Evolutionary conservation across 129 eudicot genomes (phyloP).

Genomic region (Artemisia tridentata): DNA sequence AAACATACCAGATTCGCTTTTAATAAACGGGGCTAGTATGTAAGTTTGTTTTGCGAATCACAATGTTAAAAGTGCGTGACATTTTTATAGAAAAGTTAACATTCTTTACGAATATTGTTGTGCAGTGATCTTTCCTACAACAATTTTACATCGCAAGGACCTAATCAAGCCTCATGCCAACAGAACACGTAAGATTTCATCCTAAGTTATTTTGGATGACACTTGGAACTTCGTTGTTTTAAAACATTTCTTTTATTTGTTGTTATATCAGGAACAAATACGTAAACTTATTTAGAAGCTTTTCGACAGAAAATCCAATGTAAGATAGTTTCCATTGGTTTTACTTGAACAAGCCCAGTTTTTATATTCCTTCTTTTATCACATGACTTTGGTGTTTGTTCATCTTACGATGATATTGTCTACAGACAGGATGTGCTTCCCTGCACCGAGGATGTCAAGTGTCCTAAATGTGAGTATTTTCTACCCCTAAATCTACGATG

Average conservation of each 20-base stretch:
- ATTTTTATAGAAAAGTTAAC: slow-evolving; percentile 7
- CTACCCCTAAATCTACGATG: background rate
- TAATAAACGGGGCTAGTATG: slow-evolving; percentile 73
- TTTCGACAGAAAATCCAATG: slow-evolving; percentile 45
- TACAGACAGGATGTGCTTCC: slow-evolving; percentile 73
- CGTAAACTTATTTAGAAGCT: slow-evolving; percentile 74
- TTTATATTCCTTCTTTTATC: background rate
- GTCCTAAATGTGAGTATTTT: slow-evolving; percentile 72
- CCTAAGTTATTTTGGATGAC: slow-evolving; percentile 4
- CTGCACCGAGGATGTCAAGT: slow-evolving; percentile 44
- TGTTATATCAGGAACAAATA: slow-evolving; percentile 48
- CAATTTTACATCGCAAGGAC: slow-evolving; percentile 77
- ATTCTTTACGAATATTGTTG: slow-evolving; percentile 1
- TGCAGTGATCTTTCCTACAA: slow-evolving; percentile 92
- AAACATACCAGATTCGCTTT: slow-evolving; percentile 55
- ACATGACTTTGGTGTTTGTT: slow-evolving; percentile 22
- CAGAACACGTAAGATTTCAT: slow-evolving; percentile 48
- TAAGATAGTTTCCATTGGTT: slow-evolving; percentile 35
- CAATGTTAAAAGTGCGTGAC: background rate
- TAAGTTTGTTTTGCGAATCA: slow-evolving; percentile 35
- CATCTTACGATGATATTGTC: slow-evolving; percentile 12
- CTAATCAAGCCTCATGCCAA: slow-evolving; percentile 59
- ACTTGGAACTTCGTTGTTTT: background rate
- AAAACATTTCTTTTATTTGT: background rate
- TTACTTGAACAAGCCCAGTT: background rate